A percentile compares a stretch with the other conserved stretches of the same genome.
phyloP scores from a whole-genome alignment of 208 protist species.

The Crithidia mellificae region DNA sequence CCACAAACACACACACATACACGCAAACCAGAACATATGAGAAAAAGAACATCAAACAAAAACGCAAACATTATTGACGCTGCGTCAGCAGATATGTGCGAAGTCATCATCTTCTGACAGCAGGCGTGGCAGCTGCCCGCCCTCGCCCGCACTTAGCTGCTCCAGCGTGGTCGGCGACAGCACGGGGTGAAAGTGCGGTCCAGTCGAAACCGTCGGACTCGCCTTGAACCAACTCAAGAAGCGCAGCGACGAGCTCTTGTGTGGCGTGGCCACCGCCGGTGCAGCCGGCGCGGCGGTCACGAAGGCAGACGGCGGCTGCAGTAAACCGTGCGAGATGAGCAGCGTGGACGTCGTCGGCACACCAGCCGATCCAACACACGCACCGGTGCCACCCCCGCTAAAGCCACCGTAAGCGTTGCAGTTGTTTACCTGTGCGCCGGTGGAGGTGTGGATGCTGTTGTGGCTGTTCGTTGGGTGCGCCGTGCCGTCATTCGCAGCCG shows the following conservation, averaged over 20 bases:
- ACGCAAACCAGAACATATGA: too few relatives aligned
- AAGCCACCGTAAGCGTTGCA: too few relatives aligned
- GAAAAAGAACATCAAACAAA: not conserved
- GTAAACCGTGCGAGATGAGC: constrained; percentile 25
- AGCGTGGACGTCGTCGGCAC: constrained; percentile 12
- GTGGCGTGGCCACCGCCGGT: constrained; percentile 7
- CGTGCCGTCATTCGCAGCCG: not conserved
- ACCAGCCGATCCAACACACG: not conserved
- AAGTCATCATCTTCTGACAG: constrained; percentile 21
- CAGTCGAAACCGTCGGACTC: constrained; percentile 14
- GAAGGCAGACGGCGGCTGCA: constrained; percentile 32
- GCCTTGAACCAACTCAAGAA: constrained; percentile 24
- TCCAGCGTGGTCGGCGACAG: constrained; percentile 24
- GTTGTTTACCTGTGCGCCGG: too few relatives aligned
- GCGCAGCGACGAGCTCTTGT: constrained; percentile 11
- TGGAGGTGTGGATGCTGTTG: too few relatives aligned
- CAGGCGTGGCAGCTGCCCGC: constrained; percentile 27
- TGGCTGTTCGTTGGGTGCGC: too few relatives aligned
- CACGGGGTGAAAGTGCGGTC: constrained; percentile 14
- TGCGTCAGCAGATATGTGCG: not conserved
- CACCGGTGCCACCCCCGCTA: too few relatives aligned
- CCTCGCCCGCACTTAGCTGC: constrained; percentile 17
- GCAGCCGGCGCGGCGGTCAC: constrained; percentile 12
- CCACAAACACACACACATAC: not conserved
- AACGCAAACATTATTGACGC: too few relatives aligned